Conservation (phyloP, 2,329 filamentous ascomycete species). For the Elsinoe arachidis region DNA sequence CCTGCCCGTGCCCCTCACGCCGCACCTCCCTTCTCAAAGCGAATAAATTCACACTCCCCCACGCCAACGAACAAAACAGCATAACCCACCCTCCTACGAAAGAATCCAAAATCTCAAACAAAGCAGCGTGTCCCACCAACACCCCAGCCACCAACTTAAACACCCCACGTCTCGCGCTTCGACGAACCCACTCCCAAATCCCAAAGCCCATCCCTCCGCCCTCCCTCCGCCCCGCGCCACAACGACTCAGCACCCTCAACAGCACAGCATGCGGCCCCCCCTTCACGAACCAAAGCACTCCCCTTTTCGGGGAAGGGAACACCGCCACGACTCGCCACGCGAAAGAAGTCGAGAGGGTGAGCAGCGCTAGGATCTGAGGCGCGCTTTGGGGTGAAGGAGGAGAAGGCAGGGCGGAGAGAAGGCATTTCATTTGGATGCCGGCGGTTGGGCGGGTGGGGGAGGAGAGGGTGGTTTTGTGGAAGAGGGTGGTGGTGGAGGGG, state of each 20-base stretch:
- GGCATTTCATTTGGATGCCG: not conserved
- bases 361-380: not conserved
- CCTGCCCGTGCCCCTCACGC: too few species aligned
- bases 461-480: not conserved
- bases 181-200: too few species aligned
- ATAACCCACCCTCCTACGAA: not conserved
- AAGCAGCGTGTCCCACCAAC: not conserved
- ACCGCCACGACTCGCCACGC: not conserved
- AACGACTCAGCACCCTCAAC: not conserved
- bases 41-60: not conserved
- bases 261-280: not conserved
- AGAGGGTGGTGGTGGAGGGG: not conserved
- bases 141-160: not conserved
- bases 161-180: too few species aligned
- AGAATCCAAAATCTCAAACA: constrained; percentile 3
- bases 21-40: too few species aligned
- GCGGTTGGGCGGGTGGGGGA: not conserved
- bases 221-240: too few species aligned
- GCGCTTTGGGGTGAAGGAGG: not conserved
- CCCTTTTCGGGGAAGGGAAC: not conserved
- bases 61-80: not conserved
- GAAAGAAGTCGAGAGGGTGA: not conserved
- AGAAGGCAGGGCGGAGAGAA: not conserved
- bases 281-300: not conserved
- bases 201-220: too few species aligned